Conservation (phyloP, 2,329 filamentous ascomycete genomes). For the Fonsecaea nubica region DNA sequence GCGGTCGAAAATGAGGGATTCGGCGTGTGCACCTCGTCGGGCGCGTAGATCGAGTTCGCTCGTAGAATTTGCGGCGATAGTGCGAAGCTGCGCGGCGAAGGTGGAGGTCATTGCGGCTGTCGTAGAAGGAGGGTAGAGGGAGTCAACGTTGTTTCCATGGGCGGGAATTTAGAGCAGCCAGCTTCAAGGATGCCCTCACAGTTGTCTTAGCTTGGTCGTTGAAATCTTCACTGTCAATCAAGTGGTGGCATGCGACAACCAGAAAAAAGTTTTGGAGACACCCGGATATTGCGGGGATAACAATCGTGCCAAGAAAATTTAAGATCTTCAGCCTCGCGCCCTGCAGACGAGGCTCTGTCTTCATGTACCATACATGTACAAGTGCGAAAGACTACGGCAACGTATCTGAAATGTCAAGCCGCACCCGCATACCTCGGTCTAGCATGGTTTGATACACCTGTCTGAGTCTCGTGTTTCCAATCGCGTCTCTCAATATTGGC, state of each 20-base stretch:
- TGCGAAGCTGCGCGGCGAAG: slow-evolving; percentile 90
- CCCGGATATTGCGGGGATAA: slow-evolving; percentile 23
- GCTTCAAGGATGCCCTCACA: not conserved
- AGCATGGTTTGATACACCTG: slow-evolving; percentile 34
- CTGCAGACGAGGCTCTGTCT: not conserved
- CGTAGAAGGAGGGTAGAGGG: not conserved
- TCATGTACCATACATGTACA: not conserved
- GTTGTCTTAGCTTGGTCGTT: not conserved
- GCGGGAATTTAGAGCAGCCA: not conserved
- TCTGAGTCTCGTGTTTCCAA: slow-evolving; percentile 29
- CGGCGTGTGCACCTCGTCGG: slow-evolving; percentile 87
- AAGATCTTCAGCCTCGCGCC: slow-evolving; percentile 4
- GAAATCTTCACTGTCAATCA: slow-evolving; percentile 13
- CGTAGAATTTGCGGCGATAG: slow-evolving; percentile 87
- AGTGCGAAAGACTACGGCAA: slow-evolving; percentile 8
- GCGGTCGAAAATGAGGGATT: slow-evolving; percentile 92
- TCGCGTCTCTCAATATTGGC: slow-evolving; percentile 42
- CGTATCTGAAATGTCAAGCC: slow-evolving; percentile 28
- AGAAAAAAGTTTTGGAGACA: slow-evolving; percentile 23
- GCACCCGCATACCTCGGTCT: slow-evolving; percentile 36
- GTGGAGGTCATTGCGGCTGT: slow-evolving; percentile 72
- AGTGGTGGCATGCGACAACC: not conserved
- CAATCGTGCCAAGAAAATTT: not conserved
- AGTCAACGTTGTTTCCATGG: slow-evolving; percentile 1
- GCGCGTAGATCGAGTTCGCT: slow-evolving; percentile 91